A percentile compares a stretch with the other conserved stretches of the same genome.
Conservation (phyloP, 1,284 basidiomycete species). For the Cystobasidium slooffiae region DNA sequence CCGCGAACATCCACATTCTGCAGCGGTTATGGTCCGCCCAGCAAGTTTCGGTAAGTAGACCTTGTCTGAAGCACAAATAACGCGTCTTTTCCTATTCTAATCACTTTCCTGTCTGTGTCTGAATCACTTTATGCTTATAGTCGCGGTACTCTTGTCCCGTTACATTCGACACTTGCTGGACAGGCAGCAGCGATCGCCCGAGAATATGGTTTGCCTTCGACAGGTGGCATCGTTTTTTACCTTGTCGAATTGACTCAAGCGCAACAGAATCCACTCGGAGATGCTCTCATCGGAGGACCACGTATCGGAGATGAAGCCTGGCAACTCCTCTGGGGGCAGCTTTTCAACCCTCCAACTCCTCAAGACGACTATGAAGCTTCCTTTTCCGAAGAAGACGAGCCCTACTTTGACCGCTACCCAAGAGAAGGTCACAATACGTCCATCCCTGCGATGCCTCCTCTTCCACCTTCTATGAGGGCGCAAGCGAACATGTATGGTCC, state of each 20-base stretch:
- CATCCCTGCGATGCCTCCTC: constrained; percentile 2
- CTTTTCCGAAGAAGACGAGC: constrained; percentile 13
- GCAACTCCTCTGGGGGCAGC: constrained; percentile 75
- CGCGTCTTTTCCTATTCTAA: neutral
- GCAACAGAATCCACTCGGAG: constrained; percentile 48
- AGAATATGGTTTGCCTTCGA: constrained; percentile 81
- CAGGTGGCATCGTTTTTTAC: constrained; percentile 74
- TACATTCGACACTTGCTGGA: constrained; percentile 51
- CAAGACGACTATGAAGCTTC: constrained; percentile 18
- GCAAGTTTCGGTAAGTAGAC: constrained; percentile 51
- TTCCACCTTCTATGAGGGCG: constrained; percentile 1
- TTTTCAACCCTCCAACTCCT: constrained; percentile 59
- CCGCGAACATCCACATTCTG: constrained; percentile 50
- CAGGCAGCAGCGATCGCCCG: constrained; percentile 60
- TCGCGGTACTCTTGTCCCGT: constrained; percentile 52
- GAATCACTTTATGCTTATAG: constrained; percentile 18
- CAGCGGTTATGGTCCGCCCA: constrained; percentile 53
- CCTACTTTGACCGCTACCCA: neutral
- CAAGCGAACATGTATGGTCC: neutral
- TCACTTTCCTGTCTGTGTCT: neutral
- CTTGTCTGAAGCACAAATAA: neutral
- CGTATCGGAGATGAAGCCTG: constrained; percentile 80
- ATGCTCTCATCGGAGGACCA: constrained; percentile 66
- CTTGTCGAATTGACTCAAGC: constrained; percentile 61
- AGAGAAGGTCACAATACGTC: neutral